Percentiles rank a stretch among this genome's conserved stretches.
Evolutionary conservation across 2,329 filamentous ascomycete genomes (phyloP).

Genomic region (Neoarthrinium moseri): DNA sequence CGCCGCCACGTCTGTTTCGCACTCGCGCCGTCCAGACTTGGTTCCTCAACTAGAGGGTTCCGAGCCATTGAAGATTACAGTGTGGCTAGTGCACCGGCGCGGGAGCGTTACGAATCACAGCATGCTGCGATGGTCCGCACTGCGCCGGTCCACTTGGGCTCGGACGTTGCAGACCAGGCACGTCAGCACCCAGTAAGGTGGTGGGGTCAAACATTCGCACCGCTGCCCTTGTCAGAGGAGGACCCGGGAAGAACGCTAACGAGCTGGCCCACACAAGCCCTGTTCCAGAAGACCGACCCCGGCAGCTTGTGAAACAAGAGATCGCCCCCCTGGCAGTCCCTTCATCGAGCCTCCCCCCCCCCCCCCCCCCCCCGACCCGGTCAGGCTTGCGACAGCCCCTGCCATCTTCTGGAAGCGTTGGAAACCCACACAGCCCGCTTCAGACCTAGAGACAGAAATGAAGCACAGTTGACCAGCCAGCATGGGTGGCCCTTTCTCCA

Average conservation of each 20-base stretch:
- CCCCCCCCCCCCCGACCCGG: slow-evolving; percentile 41
- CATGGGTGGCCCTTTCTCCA: slow-evolving; percentile 8
- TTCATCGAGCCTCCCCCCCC: slow-evolving; percentile 24
- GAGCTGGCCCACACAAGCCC: slow-evolving; percentile 24
- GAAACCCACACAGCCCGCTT: slow-evolving; percentile 23
- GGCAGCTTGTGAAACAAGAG: slow-evolving; percentile 50
- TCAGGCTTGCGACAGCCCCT: slow-evolving; percentile 43
- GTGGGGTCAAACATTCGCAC: slow-evolving; percentile 16
- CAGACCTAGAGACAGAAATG: no score
- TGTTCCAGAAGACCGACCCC: slow-evolving; percentile 37
- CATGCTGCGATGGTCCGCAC: slow-evolving; percentile 16
- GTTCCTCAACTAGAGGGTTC: slow-evolving; percentile 13
- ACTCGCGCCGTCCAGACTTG: slow-evolving; percentile 17
- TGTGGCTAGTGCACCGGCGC: slow-evolving; percentile 17
- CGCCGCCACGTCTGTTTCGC: slow-evolving; percentile 14
- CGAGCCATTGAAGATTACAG: slow-evolving; percentile 18
- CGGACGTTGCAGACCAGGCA: slow-evolving; percentile 23
- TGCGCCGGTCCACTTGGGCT: slow-evolving; percentile 19
- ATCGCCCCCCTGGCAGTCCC: slow-evolving; percentile 46
- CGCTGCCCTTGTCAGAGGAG: slow-evolving; percentile 14
- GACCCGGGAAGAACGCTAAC: slow-evolving; percentile 17
- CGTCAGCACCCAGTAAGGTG: slow-evolving; percentile 18
- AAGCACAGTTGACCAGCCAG: no score
- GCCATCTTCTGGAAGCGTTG: slow-evolving; percentile 41
- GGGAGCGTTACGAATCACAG: slow-evolving; percentile 19